Percentiles rank a stretch among this genome's conserved stretches.
Evolutionary conservation across 169 alveolate genomes (phyloP).

Genomic region (Eimeria necatrix): DNA sequence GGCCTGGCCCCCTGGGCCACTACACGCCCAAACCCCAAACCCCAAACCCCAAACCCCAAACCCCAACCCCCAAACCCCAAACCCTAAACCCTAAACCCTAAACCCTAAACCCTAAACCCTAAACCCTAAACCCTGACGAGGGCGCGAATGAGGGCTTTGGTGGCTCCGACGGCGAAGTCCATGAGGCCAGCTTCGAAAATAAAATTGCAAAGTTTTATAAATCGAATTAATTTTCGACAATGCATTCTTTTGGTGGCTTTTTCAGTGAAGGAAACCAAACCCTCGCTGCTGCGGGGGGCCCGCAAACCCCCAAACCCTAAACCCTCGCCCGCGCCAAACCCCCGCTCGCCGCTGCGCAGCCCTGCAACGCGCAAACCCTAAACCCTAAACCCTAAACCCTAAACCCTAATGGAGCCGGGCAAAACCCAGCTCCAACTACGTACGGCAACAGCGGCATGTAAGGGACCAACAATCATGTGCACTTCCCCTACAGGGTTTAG

Average conservation of each 20-base stretch:
- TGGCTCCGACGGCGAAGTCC: slow-evolving; percentile 85
- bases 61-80: background rate
- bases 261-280: slow-evolving; percentile 88
- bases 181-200: slow-evolving; percentile 91
- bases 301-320: background rate
- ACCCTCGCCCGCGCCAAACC: slow-evolving; percentile 1
- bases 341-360: background rate
- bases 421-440: background rate
- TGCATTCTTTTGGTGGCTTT: slow-evolving; percentile 96
- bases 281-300: background rate
- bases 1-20: background rate
- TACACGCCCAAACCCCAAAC: background rate
- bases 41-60: background rate
- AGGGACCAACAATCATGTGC: no score
- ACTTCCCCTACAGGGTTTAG: background rate
- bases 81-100: slow-evolving; percentile 35
- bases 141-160: slow-evolving; percentile 54
- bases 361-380: background rate
- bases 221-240: slow-evolving; percentile 92
- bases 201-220: slow-evolving; percentile 92
- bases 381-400: slow-evolving; percentile 44
- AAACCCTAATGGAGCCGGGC: no score
- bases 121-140: background rate
- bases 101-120: background rate
- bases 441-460: background rate